Percentiles rank a stretch among this genome's conserved stretches.
These are phyloP conservation scores for Symmetrospora coprosmae DNA, from an alignment of 768 basidiomycete genomes.

Conservation along the genomic window DNA sequence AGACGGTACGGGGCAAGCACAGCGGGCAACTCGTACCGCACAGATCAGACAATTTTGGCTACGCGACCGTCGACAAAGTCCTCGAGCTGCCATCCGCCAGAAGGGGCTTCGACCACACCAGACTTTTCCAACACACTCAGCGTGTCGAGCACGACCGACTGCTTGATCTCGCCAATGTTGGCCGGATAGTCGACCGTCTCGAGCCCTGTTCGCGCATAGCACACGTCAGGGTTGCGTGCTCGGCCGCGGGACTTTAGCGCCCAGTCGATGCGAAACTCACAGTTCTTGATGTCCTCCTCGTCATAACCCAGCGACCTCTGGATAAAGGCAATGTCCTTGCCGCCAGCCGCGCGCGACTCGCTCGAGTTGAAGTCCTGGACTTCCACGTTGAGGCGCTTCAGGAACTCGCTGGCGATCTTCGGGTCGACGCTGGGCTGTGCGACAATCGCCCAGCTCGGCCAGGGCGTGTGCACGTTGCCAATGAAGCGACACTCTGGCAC, in stretches of 20 bases:
- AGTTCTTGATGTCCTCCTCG: constrained; percentile 60
- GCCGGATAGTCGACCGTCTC: constrained; percentile 29
- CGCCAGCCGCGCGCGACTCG: constrained; percentile 45
- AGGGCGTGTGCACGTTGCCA: constrained; percentile 54
- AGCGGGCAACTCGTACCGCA: too few species aligned
- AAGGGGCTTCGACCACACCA: constrained; percentile 26
- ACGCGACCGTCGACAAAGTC: constrained; percentile 29
- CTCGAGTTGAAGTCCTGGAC: constrained; percentile 49
- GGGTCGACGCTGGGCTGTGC: constrained; percentile 33
- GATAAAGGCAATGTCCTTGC: constrained; percentile 59
- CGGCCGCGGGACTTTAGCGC: too few species aligned
- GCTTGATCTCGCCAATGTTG: constrained; percentile 23
- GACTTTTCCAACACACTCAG: constrained; percentile 28
- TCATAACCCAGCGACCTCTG: constrained; percentile 64
- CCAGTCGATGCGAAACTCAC: constrained; percentile 17
- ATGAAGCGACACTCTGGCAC: constrained; percentile 29
- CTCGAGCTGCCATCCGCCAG: constrained; percentile 27
- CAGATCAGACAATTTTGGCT: constrained; percentile 22
- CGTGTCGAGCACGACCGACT: constrained; percentile 28
- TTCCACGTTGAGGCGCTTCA: constrained; percentile 50
- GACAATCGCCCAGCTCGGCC: constrained; percentile 89
- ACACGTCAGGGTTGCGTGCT: too few species aligned
- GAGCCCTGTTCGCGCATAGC: constrained; percentile 18
- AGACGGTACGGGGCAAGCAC: too few species aligned
- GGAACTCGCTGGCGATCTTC: constrained; percentile 47